Conservation (phyloP, 2,329 filamentous ascomycete genomes). For the Helicocarpus griseus region DNA sequence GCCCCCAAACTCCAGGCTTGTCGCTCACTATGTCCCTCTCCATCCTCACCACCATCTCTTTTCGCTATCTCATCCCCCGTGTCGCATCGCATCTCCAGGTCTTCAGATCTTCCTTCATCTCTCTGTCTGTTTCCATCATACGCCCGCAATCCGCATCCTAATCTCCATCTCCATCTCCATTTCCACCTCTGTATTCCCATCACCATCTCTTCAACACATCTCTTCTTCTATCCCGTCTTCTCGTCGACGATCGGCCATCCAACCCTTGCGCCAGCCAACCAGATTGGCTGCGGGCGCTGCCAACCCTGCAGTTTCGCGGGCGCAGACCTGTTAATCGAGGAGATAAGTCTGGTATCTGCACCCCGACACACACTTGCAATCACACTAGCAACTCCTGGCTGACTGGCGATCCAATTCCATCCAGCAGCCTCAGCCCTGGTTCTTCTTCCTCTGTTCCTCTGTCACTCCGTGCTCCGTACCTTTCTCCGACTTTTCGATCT, state of each 20-base stretch:
- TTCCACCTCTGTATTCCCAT: background rate
- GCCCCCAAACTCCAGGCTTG: background rate
- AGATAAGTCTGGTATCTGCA: background rate
- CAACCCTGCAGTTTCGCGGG: constrained; percentile 1
- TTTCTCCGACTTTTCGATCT: constrained; percentile 2
- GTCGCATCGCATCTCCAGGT: too few relatives aligned
- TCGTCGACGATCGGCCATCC: background rate
- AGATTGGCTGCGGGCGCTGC: background rate
- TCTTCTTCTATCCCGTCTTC: background rate
- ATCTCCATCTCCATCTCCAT: too few relatives aligned
- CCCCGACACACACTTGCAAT: constrained; percentile 1
- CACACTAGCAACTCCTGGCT: constrained; percentile 1
- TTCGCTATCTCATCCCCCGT: too few relatives aligned
- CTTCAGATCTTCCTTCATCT: background rate
- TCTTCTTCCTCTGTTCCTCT: background rate
- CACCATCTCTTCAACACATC: background rate
- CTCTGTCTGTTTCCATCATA: background rate
- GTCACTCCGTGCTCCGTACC: background rate
- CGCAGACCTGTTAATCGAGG: too few relatives aligned
- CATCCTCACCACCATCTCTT: background rate
- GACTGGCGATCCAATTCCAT: background rate
- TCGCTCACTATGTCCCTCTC: background rate
- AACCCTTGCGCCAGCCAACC: background rate
- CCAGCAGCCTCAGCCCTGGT: background rate
- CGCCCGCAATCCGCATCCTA: background rate